Percentiles rank a stretch among this genome's conserved stretches.
Evolutionary conservation across 2,329 filamentous ascomycete genomes (phyloP).

Genomic region (Penicillium brasilianum): DNA sequence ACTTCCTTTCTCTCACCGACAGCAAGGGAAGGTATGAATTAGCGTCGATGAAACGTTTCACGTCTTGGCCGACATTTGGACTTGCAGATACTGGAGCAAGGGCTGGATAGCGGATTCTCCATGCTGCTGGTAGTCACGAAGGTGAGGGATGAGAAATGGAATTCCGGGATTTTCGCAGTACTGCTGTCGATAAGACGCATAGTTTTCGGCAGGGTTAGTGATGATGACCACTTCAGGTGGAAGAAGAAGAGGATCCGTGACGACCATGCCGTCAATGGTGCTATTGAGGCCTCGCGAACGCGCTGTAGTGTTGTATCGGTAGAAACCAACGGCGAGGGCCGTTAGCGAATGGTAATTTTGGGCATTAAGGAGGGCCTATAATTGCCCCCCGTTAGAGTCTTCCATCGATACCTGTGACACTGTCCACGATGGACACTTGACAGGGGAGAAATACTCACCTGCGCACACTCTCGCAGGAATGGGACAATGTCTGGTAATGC

Average conservation of each 20-base stretch:
- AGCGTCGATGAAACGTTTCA: slow-evolving; percentile 10
- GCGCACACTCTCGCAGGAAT: slow-evolving; percentile 42
- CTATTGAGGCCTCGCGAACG: slow-evolving; percentile 23
- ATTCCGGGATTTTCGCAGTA: slow-evolving; percentile 42
- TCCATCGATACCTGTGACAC: background rate
- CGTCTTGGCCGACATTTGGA: slow-evolving; percentile 2
- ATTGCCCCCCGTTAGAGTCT: slow-evolving; percentile 9
- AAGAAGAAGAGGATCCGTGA: slow-evolving; percentile 32
- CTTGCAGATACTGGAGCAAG: slow-evolving; percentile 35
- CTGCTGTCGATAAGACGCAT: slow-evolving; percentile 41
- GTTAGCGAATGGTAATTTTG: slow-evolving; percentile 46
- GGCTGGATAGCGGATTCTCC: slow-evolving; percentile 36
- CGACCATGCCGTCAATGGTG: slow-evolving; percentile 24
- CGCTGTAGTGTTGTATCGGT: slow-evolving; percentile 38
- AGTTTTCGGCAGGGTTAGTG: slow-evolving; percentile 40
- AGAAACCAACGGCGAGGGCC: slow-evolving; percentile 44
- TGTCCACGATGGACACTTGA: no score
- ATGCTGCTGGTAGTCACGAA: slow-evolving; percentile 39
- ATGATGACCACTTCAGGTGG: slow-evolving; percentile 34
- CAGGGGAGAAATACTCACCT: slow-evolving; percentile 32
- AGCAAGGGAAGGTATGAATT: background rate
- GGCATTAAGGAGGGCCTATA: slow-evolving; percentile 36
- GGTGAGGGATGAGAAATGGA: slow-evolving; percentile 47
- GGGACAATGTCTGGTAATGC: slow-evolving; percentile 41
- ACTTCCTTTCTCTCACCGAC: slow-evolving; percentile 11